Percentiles rank a stretch among this genome's conserved stretches.
phyloP scores from a whole-genome alignment of 75 land plant genomes.

The Pinus albicaulis region DNA sequence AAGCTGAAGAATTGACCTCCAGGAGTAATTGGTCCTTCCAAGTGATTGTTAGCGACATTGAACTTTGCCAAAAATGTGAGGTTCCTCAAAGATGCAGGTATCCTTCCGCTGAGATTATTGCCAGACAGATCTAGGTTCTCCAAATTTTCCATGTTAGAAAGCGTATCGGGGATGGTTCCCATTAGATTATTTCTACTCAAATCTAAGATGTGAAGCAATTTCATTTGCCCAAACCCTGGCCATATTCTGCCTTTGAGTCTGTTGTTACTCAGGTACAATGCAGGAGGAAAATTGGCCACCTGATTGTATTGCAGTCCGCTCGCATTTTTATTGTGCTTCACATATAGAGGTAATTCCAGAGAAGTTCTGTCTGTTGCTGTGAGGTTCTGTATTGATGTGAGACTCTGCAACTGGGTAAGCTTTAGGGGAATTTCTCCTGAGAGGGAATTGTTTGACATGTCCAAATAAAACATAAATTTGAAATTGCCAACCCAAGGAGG shows the following conservation, averaged over 20 bases:
- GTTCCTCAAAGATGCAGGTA: constrained; percentile 26
- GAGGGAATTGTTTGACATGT: constrained; percentile 55
- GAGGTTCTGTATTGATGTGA: constrained; percentile 26
- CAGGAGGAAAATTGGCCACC: constrained; percentile 46
- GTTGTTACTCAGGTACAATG: constrained; percentile 45
- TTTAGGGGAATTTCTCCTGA: constrained; percentile 34
- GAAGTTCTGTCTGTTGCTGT: constrained; percentile 4
- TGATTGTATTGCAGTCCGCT: constrained; percentile 49
- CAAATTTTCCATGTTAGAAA: constrained; percentile 22
- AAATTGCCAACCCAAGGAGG: constrained; percentile 40
- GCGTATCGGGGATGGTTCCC: constrained; percentile 31
- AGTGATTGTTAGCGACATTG: constrained; percentile 40
- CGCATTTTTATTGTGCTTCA: constrained; percentile 21
- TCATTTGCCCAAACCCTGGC: constrained; percentile 29
- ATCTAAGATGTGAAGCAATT: constrained; percentile 25
- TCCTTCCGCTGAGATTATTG: constrained; percentile 34
- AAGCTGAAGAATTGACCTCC: constrained; percentile 43
- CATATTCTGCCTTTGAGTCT: constrained; percentile 47
- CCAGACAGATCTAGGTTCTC: constrained; percentile 40
- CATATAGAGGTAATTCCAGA: constrained; percentile 34
- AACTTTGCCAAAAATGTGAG: constrained; percentile 41
- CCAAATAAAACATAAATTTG: constrained; percentile 28
- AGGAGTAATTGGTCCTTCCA: constrained; percentile 30
- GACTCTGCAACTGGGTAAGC: constrained; percentile 27
- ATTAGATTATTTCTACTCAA: constrained; percentile 30